Percentiles rank a stretch among this genome's conserved stretches.
Evolutionary conservation across 495 filamentous ascomycete genomes (phyloP).

Genomic region (Astrothelium subdiscretum): DNA sequence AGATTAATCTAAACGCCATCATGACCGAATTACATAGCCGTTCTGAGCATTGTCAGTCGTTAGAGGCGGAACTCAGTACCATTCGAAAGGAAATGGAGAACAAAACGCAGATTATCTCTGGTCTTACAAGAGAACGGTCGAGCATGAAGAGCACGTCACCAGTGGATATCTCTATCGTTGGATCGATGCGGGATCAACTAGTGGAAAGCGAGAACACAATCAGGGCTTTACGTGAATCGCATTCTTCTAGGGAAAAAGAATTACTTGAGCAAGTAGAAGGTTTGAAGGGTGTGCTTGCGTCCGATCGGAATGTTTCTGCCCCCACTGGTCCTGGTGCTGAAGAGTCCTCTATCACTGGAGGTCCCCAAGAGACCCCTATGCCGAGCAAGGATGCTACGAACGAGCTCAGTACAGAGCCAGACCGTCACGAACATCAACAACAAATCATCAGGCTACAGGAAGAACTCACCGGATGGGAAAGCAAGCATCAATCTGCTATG

Average conservation of each 20-base stretch:
- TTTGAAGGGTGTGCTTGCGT: conserved; percentile 40
- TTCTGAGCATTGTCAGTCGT: conserved; percentile 76
- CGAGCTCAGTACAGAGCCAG: conserved; percentile 23
- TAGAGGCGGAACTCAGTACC: conserved; percentile 73
- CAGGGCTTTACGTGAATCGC: conserved; percentile 56
- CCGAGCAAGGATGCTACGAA: conserved; percentile 12
- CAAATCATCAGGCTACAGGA: conserved; percentile 61
- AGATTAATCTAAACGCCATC: conserved; percentile 77
- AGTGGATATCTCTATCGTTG: conserved; percentile 88
- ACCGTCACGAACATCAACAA: conserved; percentile 39
- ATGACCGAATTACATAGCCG: conserved; percentile 85
- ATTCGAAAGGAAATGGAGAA: conserved; percentile 92
- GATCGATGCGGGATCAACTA: conserved; percentile 74
- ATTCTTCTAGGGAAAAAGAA: conserved; percentile 61
- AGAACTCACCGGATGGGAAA: conserved; percentile 65
- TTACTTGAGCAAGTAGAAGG: conserved; percentile 56
- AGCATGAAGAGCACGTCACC: conserved; percentile 72
- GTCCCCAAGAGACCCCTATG: conserved; percentile 17
- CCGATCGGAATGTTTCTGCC: conserved; percentile 8
- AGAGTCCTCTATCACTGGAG: conserved; percentile 18
- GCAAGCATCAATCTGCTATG: conserved; percentile 58
- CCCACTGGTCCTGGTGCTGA: conserved; percentile 7
- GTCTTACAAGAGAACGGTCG: conserved; percentile 80
- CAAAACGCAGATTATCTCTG: conserved; percentile 89
- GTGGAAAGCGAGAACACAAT: conserved; percentile 75